Evolutionary conservation across 208 protist species (phyloP).

Genomic region (Naegleria lovaniensis): DNA sequence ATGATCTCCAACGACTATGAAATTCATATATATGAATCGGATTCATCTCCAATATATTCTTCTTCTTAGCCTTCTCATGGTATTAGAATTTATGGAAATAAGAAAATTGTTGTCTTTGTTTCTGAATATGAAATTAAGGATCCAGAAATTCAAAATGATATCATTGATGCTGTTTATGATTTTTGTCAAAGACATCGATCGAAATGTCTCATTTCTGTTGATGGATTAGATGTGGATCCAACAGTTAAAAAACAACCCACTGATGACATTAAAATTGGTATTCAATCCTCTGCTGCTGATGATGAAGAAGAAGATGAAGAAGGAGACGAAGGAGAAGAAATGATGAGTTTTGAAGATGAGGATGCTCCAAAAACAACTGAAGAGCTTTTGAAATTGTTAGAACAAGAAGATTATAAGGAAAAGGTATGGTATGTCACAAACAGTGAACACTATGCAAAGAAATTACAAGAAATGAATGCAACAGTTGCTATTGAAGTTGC

Average conservation of each 20-base stretch:
- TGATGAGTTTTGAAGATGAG: not conserved
- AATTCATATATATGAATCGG: too few relatives aligned
- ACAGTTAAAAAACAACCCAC: not conserved
- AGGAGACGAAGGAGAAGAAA: not conserved
- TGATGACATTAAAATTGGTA: conserved; percentile 22
- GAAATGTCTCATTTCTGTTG: not conserved
- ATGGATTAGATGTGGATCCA: conserved; percentile 9
- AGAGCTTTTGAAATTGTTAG: not conserved
- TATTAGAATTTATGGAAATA: conserved; percentile 26
- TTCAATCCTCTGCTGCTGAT: not conserved
- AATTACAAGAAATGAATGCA: not conserved
- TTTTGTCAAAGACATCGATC: conserved; percentile 4
- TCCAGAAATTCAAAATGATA: conserved; percentile 22
- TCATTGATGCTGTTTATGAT: conserved; percentile 27
- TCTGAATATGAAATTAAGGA: conserved; percentile 19
- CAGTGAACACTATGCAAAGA: conserved; percentile 1
- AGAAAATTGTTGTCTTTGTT: conserved; percentile 25
- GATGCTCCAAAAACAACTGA: conserved; percentile 15
- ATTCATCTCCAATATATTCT: too few relatives aligned
- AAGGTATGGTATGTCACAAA: conserved; percentile 20
- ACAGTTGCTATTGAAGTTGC: not conserved
- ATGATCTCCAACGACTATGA: too few relatives aligned
- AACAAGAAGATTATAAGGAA: conserved; percentile 1
- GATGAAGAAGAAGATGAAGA: conserved; percentile 23
- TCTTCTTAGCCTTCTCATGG: not conserved